Conservation (phyloP, 176 grass and related monocot species). For the Otatea glauca region DNA sequence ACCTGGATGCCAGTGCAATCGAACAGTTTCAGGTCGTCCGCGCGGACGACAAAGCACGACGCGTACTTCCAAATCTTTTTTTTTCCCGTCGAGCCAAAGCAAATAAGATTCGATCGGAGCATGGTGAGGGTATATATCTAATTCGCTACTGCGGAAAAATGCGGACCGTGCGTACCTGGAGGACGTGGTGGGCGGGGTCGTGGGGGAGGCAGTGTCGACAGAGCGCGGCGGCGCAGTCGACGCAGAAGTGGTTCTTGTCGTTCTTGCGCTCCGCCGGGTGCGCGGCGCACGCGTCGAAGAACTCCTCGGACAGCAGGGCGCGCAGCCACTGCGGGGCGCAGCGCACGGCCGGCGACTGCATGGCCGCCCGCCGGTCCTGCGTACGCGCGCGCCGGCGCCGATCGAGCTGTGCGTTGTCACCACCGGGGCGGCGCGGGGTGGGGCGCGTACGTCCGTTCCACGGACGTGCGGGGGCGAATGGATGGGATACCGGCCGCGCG, state of each 20-base stretch:
- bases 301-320: slow-evolving; percentile 53
- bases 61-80: slow-evolving; percentile 63
- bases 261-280: slow-evolving; percentile 57
- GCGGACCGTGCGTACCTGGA: slow-evolving; percentile 18
- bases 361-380: neutral
- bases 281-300: slow-evolving; percentile 53
- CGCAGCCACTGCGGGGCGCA: slow-evolving; percentile 49
- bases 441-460: too few species aligned
- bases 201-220: slow-evolving; percentile 66
- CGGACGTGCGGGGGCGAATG: too few species aligned
- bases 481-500: neutral
- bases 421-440: neutral
- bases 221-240: slow-evolving; percentile 53
- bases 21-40: slow-evolving; percentile 54
- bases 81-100: neutral
- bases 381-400: neutral
- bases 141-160: neutral
- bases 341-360: slow-evolving; percentile 17
- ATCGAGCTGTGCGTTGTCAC: neutral
- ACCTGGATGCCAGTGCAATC: slow-evolving; percentile 57
- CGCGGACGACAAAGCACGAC: slow-evolving; percentile 56
- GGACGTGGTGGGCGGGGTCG: slow-evolving; percentile 33
- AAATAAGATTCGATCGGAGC: neutral
- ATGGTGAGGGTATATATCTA: neutral
- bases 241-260: slow-evolving; percentile 65